These are phyloP conservation scores for Acrocalymma vagum DNA, from an alignment of 2,329 filamentous ascomycete genomes.

Conservation along the genomic window DNA sequence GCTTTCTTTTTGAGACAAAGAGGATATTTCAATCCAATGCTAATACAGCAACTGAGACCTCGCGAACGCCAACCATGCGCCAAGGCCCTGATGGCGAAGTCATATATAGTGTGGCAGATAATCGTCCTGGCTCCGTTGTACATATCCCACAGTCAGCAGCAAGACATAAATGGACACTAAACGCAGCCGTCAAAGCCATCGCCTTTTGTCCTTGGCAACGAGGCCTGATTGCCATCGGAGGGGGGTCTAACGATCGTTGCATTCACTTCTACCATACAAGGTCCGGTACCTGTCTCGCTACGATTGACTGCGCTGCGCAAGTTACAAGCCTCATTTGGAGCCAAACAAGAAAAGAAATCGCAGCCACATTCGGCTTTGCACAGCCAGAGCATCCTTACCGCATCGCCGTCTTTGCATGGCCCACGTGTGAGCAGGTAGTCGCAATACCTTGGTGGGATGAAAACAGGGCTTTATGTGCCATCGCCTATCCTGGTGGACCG, in stretches of 20 bases:
- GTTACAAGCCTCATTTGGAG: slow-evolving; percentile 95
- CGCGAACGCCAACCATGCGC: slow-evolving; percentile 30
- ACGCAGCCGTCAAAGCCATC: slow-evolving; percentile 93
- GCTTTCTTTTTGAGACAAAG: slow-evolving; percentile 78
- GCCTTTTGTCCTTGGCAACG: slow-evolving; percentile 96
- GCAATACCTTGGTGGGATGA: slow-evolving; percentile 85
- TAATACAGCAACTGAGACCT: slow-evolving; percentile 10
- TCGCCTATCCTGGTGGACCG: slow-evolving; percentile 78
- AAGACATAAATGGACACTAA: slow-evolving; percentile 78
- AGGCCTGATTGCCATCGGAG: slow-evolving; percentile 86
- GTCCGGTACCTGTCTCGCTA: slow-evolving; percentile 84
- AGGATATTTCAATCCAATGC: slow-evolving; percentile 58
- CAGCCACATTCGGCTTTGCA: slow-evolving; percentile 91
- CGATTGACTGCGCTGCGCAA: slow-evolving; percentile 91
- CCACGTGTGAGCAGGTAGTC: slow-evolving; percentile 84
- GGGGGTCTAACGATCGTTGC: slow-evolving; percentile 91
- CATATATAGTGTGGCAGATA: slow-evolving; percentile 42
- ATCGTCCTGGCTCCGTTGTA: slow-evolving; percentile 44
- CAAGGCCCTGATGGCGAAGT: slow-evolving; percentile 38
- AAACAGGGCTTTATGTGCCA: slow-evolving; percentile 84
- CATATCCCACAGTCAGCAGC: slow-evolving; percentile 65
- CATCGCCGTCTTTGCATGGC: slow-evolving; percentile 95
- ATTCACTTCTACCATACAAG: slow-evolving; percentile 94
- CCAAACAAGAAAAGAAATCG: slow-evolving; percentile 83
- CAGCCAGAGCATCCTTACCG: slow-evolving; percentile 89